Evolutionary conservation across 2,329 filamentous ascomycete species (phyloP), one percentile per base, ranked within the genome.

Genomic region (Fusarium paranaense): DNA sequence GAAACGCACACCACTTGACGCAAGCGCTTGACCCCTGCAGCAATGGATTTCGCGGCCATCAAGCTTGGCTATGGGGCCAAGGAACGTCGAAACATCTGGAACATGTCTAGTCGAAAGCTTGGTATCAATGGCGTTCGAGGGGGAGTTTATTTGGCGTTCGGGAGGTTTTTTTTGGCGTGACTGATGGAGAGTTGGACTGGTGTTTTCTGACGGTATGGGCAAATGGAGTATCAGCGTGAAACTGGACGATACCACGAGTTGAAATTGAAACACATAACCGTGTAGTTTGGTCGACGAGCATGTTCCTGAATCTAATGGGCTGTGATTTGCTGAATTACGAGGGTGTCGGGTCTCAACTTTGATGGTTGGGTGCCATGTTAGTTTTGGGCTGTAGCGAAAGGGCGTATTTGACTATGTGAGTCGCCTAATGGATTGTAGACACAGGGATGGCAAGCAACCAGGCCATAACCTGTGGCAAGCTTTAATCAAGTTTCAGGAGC

Each of bases 31-130:
- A 42, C 38, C 61, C 27, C n/a, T 40, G 58, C 58, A 20, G 27
- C 38, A 20, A 60, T 45, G 38, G 38, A 38, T 66, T 50, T 50
- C 18, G 37, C 27, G 35, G 7, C 37, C 6, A 25, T 45, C 37
- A 42, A 60, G 42, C 33, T 30, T n/a, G 54, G 47, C 22, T 45
- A 56, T 42, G 62, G 38, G 38, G 27, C 37, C 32, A 35, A 30
- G 33, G 32, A 52, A 64, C 42, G n/a, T 20, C 40, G 50, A 56
- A 33, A 33, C 40, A 52, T 45, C 47, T 72, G 71, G 72, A 67
- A 74, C 33, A 47, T 59, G 68, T 72, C 68, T 62, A 72, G 64
- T 47, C 22, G 33, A 69, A 74, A 70, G 71, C 61, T 74, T 74
- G 65, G 62, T 63, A 54, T 32, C 35, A n/a, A 47, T 35, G 45